These are phyloP conservation scores for Eucalyptus albens DNA, from an alignment of 345 rosid species.

Conservation along the genomic window DNA sequence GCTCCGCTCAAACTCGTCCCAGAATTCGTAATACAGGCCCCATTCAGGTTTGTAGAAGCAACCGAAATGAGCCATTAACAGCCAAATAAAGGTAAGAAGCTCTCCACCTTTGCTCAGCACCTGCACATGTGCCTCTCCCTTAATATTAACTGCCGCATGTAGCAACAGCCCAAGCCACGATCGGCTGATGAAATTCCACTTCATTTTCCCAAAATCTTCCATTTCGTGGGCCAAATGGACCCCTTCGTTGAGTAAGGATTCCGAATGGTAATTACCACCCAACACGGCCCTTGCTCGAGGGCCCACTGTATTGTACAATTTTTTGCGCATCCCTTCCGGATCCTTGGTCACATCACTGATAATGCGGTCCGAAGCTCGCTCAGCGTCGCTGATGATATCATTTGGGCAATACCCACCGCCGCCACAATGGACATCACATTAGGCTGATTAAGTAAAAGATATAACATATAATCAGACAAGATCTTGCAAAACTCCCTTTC, in stretches of 20 bases:
- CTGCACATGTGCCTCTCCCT: neutral
- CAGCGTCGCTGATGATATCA: rapidly evolving
- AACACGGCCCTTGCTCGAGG: too few relatives aligned
- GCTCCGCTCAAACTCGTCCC: rapidly evolving
- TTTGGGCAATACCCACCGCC: too few relatives aligned
- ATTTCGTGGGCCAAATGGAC: rapidly evolving
- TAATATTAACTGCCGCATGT: neutral
- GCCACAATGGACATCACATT: too few relatives aligned
- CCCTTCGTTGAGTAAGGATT: too few relatives aligned
- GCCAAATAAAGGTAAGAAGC: neutral
- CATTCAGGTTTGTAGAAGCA: neutral
- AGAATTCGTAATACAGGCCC: neutral
- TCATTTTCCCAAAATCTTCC: rapidly evolving
- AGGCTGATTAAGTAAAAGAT: too few relatives aligned
- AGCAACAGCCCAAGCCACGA: rapidly evolving
- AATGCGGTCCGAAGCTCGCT: too few relatives aligned
- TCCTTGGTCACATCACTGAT: too few relatives aligned
- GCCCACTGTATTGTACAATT: too few relatives aligned
- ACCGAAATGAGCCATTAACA: neutral
- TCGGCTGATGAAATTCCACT: neutral
- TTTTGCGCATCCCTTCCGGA: too few relatives aligned
- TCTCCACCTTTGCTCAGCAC: neutral
- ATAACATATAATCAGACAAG: too few relatives aligned
- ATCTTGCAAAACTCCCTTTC: too few relatives aligned
- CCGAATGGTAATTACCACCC: too few relatives aligned